These are phyloP conservation scores for Cynanchum wilfordii DNA, from an alignment of 257 asterid genomes.

Conservation along the genomic window DNA sequence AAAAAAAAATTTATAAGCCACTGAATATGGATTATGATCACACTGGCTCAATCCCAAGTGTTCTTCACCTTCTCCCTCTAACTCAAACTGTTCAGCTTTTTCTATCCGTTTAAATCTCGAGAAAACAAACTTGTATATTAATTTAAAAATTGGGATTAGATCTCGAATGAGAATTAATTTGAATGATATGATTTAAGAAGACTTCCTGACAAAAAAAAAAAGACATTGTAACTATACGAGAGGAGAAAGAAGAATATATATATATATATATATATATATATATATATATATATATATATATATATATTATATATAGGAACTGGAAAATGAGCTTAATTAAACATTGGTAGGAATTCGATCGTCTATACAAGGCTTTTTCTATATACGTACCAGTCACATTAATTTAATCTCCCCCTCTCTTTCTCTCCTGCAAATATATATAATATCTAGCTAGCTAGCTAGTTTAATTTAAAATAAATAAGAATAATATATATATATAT, in stretches of 20 bases:
- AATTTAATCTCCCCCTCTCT: not conserved
- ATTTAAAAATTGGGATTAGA: too few relatives aligned
- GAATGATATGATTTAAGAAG: too few relatives aligned
- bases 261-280: too few relatives aligned
- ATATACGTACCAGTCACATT: not conserved
- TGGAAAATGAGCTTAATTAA: not conserved
- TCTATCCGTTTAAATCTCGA: too few relatives aligned
- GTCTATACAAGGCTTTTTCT: slow-evolving; percentile 12
- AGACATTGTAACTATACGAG: too few relatives aligned
- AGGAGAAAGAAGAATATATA: not conserved
- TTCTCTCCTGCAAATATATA: not conserved
- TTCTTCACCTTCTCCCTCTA: too few relatives aligned
- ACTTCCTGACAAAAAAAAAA: too few relatives aligned
- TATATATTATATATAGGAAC: not conserved
- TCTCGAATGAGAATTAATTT: too few relatives aligned
- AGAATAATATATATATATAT: not conserved
- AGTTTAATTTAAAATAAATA: not conserved
- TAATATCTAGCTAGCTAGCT: not conserved
- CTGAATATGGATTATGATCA: not conserved
- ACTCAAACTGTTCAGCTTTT: too few relatives aligned
- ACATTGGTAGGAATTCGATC: not conserved
- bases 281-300: too few relatives aligned
- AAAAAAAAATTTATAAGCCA: not conserved
- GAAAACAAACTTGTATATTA: too few relatives aligned
- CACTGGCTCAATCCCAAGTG: not conserved